A percentile compares a stretch with the other conserved stretches of the same genome.
phyloP scores from a whole-genome alignment of 306 rosid genomes.

The Castanea crenata region DNA sequence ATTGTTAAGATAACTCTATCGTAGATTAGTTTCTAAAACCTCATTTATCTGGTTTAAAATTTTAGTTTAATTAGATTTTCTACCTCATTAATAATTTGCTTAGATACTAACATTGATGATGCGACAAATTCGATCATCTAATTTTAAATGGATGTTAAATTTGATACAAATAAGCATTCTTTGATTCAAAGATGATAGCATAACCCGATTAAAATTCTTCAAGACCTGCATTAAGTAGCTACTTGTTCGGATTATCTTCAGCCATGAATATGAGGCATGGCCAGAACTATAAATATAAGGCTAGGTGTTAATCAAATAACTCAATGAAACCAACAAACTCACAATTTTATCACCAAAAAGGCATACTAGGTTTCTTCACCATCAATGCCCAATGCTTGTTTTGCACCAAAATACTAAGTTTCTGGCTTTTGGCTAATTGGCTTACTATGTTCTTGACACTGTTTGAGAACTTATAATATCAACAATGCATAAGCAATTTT shows the following conservation, averaged over 20 bases:
- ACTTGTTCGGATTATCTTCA: not conserved
- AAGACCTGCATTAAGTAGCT: too few species aligned
- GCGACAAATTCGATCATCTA: too few species aligned
- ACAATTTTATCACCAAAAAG: not conserved
- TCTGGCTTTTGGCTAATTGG: not conserved
- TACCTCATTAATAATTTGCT: too few species aligned
- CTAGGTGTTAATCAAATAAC: not conserved
- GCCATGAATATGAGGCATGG: not conserved
- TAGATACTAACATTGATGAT: too few species aligned
- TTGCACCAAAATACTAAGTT: not conserved
- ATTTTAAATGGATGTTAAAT: too few species aligned
- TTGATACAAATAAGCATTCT: too few species aligned
- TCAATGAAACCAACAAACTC: not conserved
- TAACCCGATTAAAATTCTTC: too few species aligned
- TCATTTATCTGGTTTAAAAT: too few species aligned
- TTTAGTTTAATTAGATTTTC: too few species aligned
- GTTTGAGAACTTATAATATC: not conserved
- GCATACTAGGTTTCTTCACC: constrained; percentile 10
- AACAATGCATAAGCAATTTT: constrained; percentile 18
- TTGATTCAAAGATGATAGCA: too few species aligned
- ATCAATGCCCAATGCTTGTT: not conserved
- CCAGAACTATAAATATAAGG: not conserved
- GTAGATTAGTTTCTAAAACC: too few species aligned
- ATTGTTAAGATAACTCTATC: too few species aligned
- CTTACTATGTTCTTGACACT: not conserved